Percentiles rank a stretch among this genome's conserved stretches.
These are phyloP conservation scores for Theobroma cacao DNA, from an alignment of 345 rosid species.

Conservation along the genomic window DNA sequence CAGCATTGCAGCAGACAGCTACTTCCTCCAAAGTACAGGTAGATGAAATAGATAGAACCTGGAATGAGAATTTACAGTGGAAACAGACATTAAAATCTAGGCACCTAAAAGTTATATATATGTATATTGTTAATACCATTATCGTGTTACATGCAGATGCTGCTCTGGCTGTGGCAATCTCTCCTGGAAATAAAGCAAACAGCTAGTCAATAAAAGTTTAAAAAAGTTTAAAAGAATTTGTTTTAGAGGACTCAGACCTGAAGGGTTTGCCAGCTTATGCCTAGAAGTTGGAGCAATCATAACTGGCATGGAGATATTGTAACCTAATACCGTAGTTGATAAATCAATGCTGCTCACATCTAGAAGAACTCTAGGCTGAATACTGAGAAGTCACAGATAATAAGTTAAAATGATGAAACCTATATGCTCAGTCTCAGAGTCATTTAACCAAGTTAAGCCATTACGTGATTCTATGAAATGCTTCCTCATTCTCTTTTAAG, in stretches of 20 bases:
- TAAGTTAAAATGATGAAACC: not conserved
- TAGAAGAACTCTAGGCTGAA: conserved; percentile 66
- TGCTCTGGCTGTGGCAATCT: conserved; percentile 88
- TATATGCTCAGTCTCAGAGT: not conserved
- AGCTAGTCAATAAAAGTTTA: not conserved
- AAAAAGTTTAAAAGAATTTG: too few species aligned
- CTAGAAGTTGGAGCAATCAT: conserved; percentile 67
- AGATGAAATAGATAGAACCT: conserved; percentile 67
- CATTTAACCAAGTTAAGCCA: not conserved
- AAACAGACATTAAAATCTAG: not conserved
- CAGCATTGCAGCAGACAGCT: conserved; percentile 74
- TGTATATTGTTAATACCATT: conserved; percentile 47
- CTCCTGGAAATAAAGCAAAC: conserved; percentile 49
- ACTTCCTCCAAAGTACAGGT: conserved; percentile 74
- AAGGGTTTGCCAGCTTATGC: conserved; percentile 64
- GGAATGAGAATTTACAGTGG: not conserved
- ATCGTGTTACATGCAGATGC: conserved; percentile 73
- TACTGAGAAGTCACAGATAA: conserved; percentile 33
- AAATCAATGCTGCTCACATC: conserved; percentile 58
- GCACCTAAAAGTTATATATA: not conserved
- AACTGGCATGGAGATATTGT: conserved; percentile 55
- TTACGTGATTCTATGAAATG: conserved; percentile 62
- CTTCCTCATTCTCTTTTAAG: conserved; percentile 56
- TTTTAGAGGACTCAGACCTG: conserved; percentile 48
- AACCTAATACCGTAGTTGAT: conserved; percentile 52